A percentile compares a stretch with the other conserved stretches of the same genome.
phyloP scores from a whole-genome alignment of 352 stramenopile species.

The Pythium monospermum region DNA sequence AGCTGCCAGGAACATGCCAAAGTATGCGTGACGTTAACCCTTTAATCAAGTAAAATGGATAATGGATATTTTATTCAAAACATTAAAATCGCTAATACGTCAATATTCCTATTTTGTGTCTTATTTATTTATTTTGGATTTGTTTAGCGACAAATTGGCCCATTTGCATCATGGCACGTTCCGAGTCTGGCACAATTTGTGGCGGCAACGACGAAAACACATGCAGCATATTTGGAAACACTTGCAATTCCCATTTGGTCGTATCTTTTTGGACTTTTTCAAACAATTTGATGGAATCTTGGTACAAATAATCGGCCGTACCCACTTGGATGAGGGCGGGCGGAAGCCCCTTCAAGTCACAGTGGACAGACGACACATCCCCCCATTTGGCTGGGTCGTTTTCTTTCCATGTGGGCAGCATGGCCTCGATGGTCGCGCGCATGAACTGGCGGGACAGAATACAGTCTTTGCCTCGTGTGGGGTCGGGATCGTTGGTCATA shows the following conservation, averaged over 20 bases:
- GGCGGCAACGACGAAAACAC: conserved; percentile 35
- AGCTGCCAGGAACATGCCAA: too few relatives aligned
- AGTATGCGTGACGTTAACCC: too few relatives aligned
- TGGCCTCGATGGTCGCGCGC: background rate
- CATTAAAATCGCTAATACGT: too few relatives aligned
- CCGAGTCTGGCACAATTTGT: conserved; percentile 32
- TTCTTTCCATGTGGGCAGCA: background rate
- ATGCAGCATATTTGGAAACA: conserved; percentile 35
- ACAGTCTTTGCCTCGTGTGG: conserved; percentile 22
- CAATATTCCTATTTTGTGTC: too few relatives aligned
- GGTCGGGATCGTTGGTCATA: conserved; percentile 19
- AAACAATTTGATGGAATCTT: conserved; percentile 27
- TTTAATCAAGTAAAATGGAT: too few relatives aligned
- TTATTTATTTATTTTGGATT: too few relatives aligned
- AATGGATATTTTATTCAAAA: too few relatives aligned
- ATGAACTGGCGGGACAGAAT: conserved; percentile 21
- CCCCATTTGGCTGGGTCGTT: background rate
- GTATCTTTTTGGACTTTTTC: conserved; percentile 33
- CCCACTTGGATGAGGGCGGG: conserved; percentile 42
- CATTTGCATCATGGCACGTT: conserved; percentile 25
- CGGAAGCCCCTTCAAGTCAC: conserved; percentile 31
- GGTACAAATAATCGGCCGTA: conserved; percentile 34
- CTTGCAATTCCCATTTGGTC: conserved; percentile 37
- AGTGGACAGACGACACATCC: conserved; percentile 14
- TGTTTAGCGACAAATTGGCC: conserved; percentile 24